These are phyloP conservation scores for Cyclotella distinguenda DNA, from an alignment of 108 stramenopile genomes.

Conservation along the genomic window DNA sequence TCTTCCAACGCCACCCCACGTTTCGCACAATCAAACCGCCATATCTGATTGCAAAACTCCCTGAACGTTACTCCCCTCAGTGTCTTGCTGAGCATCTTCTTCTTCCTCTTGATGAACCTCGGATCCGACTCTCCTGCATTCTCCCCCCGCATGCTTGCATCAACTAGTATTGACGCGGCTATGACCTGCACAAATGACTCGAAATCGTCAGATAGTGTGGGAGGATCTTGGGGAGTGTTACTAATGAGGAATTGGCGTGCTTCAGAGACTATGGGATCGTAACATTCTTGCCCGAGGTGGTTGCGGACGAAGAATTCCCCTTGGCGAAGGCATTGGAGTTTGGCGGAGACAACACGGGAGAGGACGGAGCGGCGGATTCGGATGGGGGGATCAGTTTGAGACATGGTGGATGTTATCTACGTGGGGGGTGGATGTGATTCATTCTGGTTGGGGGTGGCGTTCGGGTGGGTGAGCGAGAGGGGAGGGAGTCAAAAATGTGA, in stretches of 20 bases:
- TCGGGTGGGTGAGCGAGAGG: background rate
- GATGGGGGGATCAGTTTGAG: constrained; percentile 10
- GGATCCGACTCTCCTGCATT: constrained; percentile 45
- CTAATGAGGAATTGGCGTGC: background rate
- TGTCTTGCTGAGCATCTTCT: constrained; percentile 31
- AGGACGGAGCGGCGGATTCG: constrained; percentile 36
- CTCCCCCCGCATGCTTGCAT: constrained; percentile 46
- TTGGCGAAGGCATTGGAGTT: constrained; percentile 28
- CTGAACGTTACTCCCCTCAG: constrained; percentile 26
- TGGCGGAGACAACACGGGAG: constrained; percentile 27
- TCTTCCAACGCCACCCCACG: background rate
- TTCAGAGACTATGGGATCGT: constrained; percentile 33
- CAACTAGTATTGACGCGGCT: constrained; percentile 47
- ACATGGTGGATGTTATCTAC: background rate
- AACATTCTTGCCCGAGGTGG: constrained; percentile 37
- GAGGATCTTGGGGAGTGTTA: constrained; percentile 7
- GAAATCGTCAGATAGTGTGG: constrained; percentile 23
- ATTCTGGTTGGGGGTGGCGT: background rate
- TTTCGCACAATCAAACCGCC: constrained; percentile 24
- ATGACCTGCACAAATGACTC: constrained; percentile 40
- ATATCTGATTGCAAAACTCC: constrained; percentile 20
- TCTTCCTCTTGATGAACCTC: constrained; percentile 43
- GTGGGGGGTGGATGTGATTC: background rate
- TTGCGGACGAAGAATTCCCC: constrained; percentile 48
- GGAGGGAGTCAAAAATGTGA: background rate